Evolutionary conservation across 73 alveolate genomes (phyloP).

Genomic region (Symbiodinium natans): DNA sequence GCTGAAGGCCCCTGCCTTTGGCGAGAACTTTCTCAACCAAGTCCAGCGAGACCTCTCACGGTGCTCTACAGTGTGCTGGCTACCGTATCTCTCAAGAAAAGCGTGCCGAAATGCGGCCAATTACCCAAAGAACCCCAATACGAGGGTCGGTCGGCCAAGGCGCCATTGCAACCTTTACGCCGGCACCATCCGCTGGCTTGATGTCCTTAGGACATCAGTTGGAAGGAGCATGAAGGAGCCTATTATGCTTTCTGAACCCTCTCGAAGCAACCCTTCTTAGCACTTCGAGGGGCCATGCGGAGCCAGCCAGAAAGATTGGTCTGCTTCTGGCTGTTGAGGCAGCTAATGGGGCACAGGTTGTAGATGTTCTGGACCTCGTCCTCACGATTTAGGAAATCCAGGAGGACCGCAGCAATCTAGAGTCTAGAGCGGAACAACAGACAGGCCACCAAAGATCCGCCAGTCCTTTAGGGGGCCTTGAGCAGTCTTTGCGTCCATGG

Average conservation of each 20-base stretch:
- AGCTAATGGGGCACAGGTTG: conserved; percentile 81
- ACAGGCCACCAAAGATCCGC: too few species aligned
- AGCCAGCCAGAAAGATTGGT: conserved; percentile 92
- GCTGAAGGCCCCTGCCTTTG: background rate
- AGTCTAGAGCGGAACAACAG: too few species aligned
- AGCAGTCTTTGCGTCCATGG: conserved; percentile 63
- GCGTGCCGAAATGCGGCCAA: too few species aligned
- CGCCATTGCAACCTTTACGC: conserved; percentile 84
- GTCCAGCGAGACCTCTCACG: conserved; percentile 1
- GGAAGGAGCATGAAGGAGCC: background rate
- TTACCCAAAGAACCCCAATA: too few species aligned
- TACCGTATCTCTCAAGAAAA: too few species aligned
- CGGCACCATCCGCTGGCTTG: conserved; percentile 75
- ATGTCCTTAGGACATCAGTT: conserved; percentile 25
- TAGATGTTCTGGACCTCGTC: conserved; percentile 79
- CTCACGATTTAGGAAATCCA: background rate
- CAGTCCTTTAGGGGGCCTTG: conserved; percentile 65
- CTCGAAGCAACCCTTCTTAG: background rate
- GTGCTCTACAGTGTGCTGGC: too few species aligned
- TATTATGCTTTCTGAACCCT: background rate
- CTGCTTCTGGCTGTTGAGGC: conserved; percentile 44
- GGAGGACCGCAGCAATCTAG: too few species aligned
- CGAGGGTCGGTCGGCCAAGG: background rate
- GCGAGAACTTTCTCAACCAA: background rate
- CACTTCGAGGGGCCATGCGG: conserved; percentile 73